A percentile compares a stretch with the other conserved stretches of the same genome.
These are phyloP conservation scores for Bassia scoparia DNA, from an alignment of 148 eudicot genomes.

Conservation along the genomic window DNA sequence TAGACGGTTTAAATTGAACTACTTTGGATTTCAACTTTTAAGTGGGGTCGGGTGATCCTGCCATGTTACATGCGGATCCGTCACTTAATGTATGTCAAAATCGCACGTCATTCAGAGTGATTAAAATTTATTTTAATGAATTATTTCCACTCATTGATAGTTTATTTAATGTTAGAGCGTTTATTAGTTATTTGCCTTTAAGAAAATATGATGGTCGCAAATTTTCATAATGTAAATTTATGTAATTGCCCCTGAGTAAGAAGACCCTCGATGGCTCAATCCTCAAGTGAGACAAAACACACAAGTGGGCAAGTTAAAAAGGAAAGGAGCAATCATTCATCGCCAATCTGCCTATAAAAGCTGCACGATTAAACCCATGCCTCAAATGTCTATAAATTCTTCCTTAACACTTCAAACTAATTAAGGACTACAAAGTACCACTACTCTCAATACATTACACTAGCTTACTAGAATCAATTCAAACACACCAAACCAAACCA, in stretches of 20 bases:
- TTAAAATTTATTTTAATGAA: no score
- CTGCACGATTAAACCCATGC: neutral
- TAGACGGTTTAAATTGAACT: no score
- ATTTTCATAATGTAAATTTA: neutral
- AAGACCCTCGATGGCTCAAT: neutral
- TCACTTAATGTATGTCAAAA: no score
- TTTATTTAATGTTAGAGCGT: no score
- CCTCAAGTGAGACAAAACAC: neutral
- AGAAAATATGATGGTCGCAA: no score
- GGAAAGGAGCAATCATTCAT: constrained; percentile 10
- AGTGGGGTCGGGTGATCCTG: no score
- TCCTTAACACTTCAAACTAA: constrained; percentile 1
- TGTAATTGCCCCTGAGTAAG: neutral
- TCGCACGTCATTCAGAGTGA: no score
- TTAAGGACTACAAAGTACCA: constrained; percentile 1
- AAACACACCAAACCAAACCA: constrained; percentile 8
- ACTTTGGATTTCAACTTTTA: no score
- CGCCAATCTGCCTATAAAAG: neutral
- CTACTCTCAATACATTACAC: neutral
- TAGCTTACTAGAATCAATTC: no score
- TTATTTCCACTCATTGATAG: no score
- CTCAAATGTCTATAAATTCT: constrained; percentile 22
- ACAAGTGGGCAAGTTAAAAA: neutral
- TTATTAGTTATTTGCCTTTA: no score
- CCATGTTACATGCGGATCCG: no score